Evolutionary conservation across 768 basidiomycete genomes (phyloP), one percentile per base, ranked within the genome.

Genomic region (Russula sp.): DNA sequence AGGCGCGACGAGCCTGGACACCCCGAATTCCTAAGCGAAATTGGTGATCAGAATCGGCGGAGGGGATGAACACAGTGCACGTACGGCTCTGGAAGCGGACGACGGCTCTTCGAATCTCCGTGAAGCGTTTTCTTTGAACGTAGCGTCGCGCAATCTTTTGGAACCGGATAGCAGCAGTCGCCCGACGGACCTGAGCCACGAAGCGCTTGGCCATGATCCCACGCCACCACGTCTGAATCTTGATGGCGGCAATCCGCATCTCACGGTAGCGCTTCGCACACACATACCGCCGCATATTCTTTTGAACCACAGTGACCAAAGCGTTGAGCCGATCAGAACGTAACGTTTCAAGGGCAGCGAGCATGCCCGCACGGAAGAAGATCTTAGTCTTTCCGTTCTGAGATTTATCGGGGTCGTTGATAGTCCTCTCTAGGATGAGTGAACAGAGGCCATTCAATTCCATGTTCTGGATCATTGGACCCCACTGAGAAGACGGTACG

Each of bases 291-390:
- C 90, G 84, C 79, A 98, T 88, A 74, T 98, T 98, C 84, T 98
- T 98, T 78, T 98, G 97, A 3, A 99, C 88, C 55, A 97, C 83
- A 13, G 94, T 97, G 63, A 95, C 93, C 75, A 99, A 83, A 22
- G 86, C 78, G 70, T 96, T 95, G 56, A 98, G 81, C 61, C 90
- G 81, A 63, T 90, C 86, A 7, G 93, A 86, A 43, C 97, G 90
- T 58, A 95, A 79, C 16, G 91, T 84, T 75, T 99, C 97, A 48
- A 99, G 80, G 7, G 90, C 89, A 32, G 97, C 96, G 58, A 99
- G 87, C 93, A 98, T 98, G 65, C 97, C 97, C 13, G 97, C 95
- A 63, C 97, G 85, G 82, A 99, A 98, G 78, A 99, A 99, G 67
- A 99, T 98, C 76, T 99, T 99, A 32, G 92, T 98, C 34, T 94